Evolutionary conservation across 2,329 filamentous ascomycete species (phyloP).

Genomic region (Penicillium sp.): DNA sequence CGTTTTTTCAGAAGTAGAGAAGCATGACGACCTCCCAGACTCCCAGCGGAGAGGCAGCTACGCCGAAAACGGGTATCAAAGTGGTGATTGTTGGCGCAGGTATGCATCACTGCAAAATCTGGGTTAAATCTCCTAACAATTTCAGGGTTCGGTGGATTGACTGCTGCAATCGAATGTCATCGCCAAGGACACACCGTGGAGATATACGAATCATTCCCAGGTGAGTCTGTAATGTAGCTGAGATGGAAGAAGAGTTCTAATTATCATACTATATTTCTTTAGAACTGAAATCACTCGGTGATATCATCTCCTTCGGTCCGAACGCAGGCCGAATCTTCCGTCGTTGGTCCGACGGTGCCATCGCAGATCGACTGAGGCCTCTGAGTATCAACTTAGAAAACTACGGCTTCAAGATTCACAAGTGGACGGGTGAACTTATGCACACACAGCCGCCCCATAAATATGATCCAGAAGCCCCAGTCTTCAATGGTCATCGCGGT

Average conservation of each 20-base stretch:
- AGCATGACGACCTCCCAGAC: neutral
- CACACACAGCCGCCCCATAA: slow-evolving; percentile 55
- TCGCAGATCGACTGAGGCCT: slow-evolving; percentile 50
- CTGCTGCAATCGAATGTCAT: slow-evolving; percentile 64
- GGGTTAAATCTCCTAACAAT: neutral
- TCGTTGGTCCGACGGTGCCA: slow-evolving; percentile 56
- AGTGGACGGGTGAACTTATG: slow-evolving; percentile 62
- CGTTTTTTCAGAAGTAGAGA: neutral
- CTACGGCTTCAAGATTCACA: slow-evolving; percentile 64
- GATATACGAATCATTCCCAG: slow-evolving; percentile 59
- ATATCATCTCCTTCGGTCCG: slow-evolving; percentile 64
- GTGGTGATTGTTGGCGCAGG: slow-evolving; percentile 51
- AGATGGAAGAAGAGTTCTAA: neutral
- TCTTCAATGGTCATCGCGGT: slow-evolving; percentile 62
- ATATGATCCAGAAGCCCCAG: slow-evolving; percentile 50
- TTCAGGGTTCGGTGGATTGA: slow-evolving; percentile 61
- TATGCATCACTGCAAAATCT: slow-evolving; percentile 18
- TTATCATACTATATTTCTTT: neutral
- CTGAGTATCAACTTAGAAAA: slow-evolving; percentile 55
- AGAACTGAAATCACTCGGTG: slow-evolving; percentile 59
- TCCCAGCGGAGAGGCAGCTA: slow-evolving; percentile 16
- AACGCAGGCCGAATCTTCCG: slow-evolving; percentile 63
- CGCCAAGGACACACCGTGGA: slow-evolving; percentile 61
- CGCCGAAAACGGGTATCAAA: slow-evolving; percentile 50
- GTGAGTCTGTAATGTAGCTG: slow-evolving; percentile 14